These are phyloP conservation scores for Raffaelea arxii DNA, from an alignment of 2,329 filamentous ascomycete species.

Conservation along the genomic window DNA sequence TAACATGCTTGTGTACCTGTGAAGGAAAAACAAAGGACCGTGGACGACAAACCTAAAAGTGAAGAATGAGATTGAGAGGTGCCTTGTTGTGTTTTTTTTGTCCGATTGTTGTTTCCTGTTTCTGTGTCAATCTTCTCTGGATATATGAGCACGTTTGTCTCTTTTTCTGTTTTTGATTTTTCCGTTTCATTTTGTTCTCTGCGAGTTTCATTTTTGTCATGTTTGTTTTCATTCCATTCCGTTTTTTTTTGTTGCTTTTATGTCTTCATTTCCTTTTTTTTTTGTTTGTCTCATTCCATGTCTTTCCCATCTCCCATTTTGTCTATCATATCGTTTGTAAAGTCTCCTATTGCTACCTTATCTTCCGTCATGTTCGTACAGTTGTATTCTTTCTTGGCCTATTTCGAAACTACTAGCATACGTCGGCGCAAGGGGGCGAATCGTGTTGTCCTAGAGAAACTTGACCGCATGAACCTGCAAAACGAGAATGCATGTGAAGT, in stretches of 20 bases:
- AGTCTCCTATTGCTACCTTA: background rate
- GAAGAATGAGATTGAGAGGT: no score
- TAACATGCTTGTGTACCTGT: background rate
- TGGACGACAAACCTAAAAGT: no score
- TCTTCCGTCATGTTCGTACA: background rate
- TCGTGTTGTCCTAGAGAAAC: slow-evolving; percentile 2
- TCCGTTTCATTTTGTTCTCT: background rate
- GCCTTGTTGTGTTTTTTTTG: no score
- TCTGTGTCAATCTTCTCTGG: background rate
- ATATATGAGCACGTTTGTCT: slow-evolving; percentile 1
- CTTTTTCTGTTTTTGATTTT: background rate
- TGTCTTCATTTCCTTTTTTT: background rate
- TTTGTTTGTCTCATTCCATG: background rate
- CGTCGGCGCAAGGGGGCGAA: slow-evolving; percentile 5
- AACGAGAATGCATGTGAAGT: background rate
- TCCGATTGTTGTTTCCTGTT: no score
- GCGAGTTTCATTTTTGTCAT: background rate
- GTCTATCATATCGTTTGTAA: background rate
- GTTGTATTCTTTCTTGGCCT: background rate
- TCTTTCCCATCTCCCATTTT: background rate
- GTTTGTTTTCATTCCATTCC: background rate
- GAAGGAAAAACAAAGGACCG: background rate
- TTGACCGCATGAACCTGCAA: no score
- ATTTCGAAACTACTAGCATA: slow-evolving; percentile 3
- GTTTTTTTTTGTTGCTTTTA: background rate